Evolutionary conservation across 2,329 filamentous ascomycete genomes (phyloP), one percentile per base, ranked within the genome.

Genomic region (Cryphonectria carpinicola): DNA sequence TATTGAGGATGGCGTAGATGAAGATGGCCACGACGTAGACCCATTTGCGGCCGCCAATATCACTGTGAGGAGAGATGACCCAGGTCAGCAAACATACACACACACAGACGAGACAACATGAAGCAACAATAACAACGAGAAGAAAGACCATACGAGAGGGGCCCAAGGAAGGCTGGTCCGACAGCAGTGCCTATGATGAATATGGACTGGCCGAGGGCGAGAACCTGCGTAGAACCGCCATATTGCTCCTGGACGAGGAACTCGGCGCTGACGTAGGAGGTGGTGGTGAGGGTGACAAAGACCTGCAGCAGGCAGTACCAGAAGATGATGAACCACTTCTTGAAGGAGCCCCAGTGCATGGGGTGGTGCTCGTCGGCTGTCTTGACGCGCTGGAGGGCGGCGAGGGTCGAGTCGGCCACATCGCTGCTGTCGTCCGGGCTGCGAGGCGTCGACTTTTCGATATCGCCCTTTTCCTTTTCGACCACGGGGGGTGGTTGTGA

Each of bases 21-120:
- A 74, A 73, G 67, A 80, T 79, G 25, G 79, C 79, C 5, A 68
- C 78, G 28, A 83, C 82, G 68, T 83, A 83, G 54, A 83, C 78
- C 81, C 81, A 83, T 78, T 83, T 83, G 8, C 81, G 78, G 35
- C 82, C 81, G 60, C 79, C 79, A 68, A 83, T 80, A 71, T 83
- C 82, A 67, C 79, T 81, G 52, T 68, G 66, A n/a, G 17, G 14
- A 22, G 22, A 41, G 11, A 1, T 14, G 13, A 35, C 13, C 14
- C 5, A 6, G 19, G 28, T 41, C 39, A 61, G 25, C 56, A 54
- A 19, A 8, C 11, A 35, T 13, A 22, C 32, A 46, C n/a, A 39
- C 22, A 56, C 61, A 43, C 37, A n/a, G n/a, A 63, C 61, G 61
- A 63, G 22, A n/a, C 35, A 62, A 19, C 22, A 41, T 4, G 1